Evolutionary conservation across 441 rosid species (phyloP), one percentile per base, ranked within the genome.

Genomic region (Raphanus hybrid): DNA sequence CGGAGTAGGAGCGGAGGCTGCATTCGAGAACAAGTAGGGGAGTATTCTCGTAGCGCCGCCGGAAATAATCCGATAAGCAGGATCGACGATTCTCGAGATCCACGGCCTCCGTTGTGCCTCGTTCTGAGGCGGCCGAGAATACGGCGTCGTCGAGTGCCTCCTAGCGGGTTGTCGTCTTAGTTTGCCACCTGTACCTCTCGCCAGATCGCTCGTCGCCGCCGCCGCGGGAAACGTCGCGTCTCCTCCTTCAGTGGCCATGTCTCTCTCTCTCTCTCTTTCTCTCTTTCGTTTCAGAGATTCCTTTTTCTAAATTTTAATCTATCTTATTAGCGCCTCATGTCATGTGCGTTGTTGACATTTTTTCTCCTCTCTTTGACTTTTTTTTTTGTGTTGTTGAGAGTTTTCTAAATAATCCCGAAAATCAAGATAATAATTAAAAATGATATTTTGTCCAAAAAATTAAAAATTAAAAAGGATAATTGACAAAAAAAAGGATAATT

Each of bases 81-180:
- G 98, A 81, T 91, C 87, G 64, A 93, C 89, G 66, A 93, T 86
- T 87, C 81, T 91, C 62, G 92, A 89, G 66, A 91, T 80, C 88
- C 93, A 90, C 23, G 89, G 83, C 71, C 88, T 62, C 62, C 85
- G 85, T 7, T 78, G 84, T 32, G 58, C 32, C 59, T 83, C 85
- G 70, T 75, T 82, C 32, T 78, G 86, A 35, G 78, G 85, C 2
- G 94, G 92, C 8, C 97, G 92, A 61, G 92, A 75, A 69, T 91
- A 91, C 20, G 97, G 98, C 8, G 86, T 88, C 8, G 86, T 86
- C 10, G 80, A 78, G 5, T 82, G 83, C 66, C 84, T 84, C 62
- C 86, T 80, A 11, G 84, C 80, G 39, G 83, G 14, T 29, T 84
- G 88, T 39, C 82, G 87, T 85, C 81, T 84, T 39, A 84, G 73